These are phyloP conservation scores for Barnettozyma pratensis DNA, from an alignment of 805 yeast genomes.

Conservation along the genomic window DNA sequence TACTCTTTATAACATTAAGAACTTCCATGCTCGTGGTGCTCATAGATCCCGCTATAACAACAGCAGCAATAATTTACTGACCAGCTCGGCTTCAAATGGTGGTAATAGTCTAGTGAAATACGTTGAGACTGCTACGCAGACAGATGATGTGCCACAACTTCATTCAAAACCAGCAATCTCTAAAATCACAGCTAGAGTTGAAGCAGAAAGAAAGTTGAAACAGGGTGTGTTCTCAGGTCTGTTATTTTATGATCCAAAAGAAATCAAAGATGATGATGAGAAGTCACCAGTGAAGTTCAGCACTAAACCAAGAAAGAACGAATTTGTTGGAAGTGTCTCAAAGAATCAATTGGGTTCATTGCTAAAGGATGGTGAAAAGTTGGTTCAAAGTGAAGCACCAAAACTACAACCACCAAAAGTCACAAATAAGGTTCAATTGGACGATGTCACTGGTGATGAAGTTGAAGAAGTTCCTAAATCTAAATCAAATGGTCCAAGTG, in stretches of 20 bases:
- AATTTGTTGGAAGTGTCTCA: slow-evolving; percentile 4
- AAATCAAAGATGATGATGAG: slow-evolving; percentile 12
- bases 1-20: slow-evolving; percentile 17
- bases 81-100: neutral
- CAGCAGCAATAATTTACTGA: neutral
- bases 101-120: slow-evolving; percentile 2
- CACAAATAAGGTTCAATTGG: neutral
- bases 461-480: neutral
- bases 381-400: slow-evolving; percentile 14
- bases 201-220: slow-evolving; percentile 17
- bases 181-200: slow-evolving; percentile 10
- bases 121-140: slow-evolving; percentile 22
- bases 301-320: slow-evolving; percentile 4
- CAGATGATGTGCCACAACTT: slow-evolving; percentile 18
- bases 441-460: neutral
- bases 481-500: slow-evolving; percentile 22
- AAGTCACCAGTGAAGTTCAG: slow-evolving; percentile 21
- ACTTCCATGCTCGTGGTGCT: slow-evolving; percentile 5
- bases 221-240: slow-evolving; percentile 25
- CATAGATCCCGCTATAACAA: slow-evolving; percentile 4
- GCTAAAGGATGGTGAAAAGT: slow-evolving; percentile 14
- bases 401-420: neutral
- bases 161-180: slow-evolving; percentile 12
- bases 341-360: slow-evolving; percentile 12
- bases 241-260: slow-evolving; percentile 20